Conservation (phyloP, 306 rosid species). For the Prunus persica region Prunus_persica_NCBIv2 NC_034013.1:14322001-14322500, state of each 20-base stretch:
- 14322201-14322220: conserved; percentile 85
- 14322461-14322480: conserved; percentile 95
- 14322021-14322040: conserved; percentile 8
- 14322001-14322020: conserved; percentile 11
- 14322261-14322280: conserved; percentile 98
- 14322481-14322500: conserved; percentile 96
- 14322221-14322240: conserved; percentile 94
- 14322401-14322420: background rate
- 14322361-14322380: conserved; percentile 12
- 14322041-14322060: conserved; percentile 21
- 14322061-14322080: conserved; percentile 39
- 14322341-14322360: background rate
- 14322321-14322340: background rate
- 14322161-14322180: conserved; percentile 72
- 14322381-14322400: background rate
- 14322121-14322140: conserved; percentile 95
- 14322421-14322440: conserved; percentile 70
- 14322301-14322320: conserved; percentile 24
- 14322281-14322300: conserved; percentile 92
- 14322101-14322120: conserved; percentile 80
- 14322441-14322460: conserved; percentile 81
- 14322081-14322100: conserved; percentile 93
- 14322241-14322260: conserved; percentile 95
- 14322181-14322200: conserved; percentile 79
- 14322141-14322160: conserved; percentile 71